Percentiles rank a stretch among this genome's conserved stretches.
phyloP scores from a whole-genome alignment of 768 basidiomycete species.

The Tricholoma sp. region DNA sequence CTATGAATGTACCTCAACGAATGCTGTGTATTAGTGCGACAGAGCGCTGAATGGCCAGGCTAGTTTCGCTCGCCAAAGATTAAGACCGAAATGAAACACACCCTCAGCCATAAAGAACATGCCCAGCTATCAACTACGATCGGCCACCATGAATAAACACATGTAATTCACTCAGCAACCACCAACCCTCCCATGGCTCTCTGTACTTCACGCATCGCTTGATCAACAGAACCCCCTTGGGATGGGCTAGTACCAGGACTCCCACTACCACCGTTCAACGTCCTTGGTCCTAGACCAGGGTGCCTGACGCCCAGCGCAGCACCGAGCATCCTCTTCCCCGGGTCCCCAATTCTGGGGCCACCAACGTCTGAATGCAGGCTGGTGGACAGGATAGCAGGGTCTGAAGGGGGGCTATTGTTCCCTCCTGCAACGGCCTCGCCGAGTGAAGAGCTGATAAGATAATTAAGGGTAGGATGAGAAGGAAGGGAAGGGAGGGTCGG shows the following conservation, averaged over 20 bases:
- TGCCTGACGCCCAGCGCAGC: conserved; percentile 81
- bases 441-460: conserved; percentile 75
- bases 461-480: conserved; percentile 78
- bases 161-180: conserved; percentile 56
- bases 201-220: conserved; percentile 62
- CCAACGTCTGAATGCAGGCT: conserved; percentile 43
- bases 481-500: conserved; percentile 79
- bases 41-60: background rate
- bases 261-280: conserved; percentile 38
- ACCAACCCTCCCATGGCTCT: conserved; percentile 71
- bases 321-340: conserved; percentile 86
- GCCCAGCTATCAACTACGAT: background rate
- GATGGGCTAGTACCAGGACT: conserved; percentile 27
- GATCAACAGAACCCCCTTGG: conserved; percentile 43
- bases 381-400: conserved; percentile 65
- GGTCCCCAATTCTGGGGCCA: conserved; percentile 82
- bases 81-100: background rate
- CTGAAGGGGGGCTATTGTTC: conserved; percentile 38
- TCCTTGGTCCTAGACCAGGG: conserved; percentile 62
- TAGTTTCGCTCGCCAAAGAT: background rate
- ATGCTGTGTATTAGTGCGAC: conserved; percentile 1
- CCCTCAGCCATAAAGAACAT: background rate
- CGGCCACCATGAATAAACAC: conserved; percentile 3
- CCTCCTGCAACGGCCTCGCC: conserved; percentile 45
- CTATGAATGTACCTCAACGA: conserved; percentile 5